phyloP scores from a whole-genome alignment of 768 basidiomycete species.

The Trametes maxima region DNA sequence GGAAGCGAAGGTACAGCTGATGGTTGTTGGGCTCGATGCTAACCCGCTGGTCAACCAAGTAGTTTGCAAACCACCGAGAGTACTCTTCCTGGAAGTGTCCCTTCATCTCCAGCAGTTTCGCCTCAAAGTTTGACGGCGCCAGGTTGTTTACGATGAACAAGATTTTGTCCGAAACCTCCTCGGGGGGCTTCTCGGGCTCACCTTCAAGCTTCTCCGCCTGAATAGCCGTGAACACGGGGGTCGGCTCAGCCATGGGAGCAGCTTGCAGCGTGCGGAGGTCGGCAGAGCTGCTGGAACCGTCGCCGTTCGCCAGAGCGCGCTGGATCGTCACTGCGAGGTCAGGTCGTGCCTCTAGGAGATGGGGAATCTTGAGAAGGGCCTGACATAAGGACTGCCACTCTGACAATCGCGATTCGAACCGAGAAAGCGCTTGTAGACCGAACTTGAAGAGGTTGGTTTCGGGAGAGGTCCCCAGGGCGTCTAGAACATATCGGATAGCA shows the following conservation, averaged over 20 bases:
- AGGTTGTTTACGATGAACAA: conserved; percentile 98
- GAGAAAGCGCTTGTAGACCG: conserved; percentile 85
- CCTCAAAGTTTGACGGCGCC: conserved; percentile 89
- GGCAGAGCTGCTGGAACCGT: conserved; percentile 41
- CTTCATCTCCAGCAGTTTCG: conserved; percentile 85
- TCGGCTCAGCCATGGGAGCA: conserved; percentile 33
- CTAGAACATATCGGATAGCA: conserved; percentile 94
- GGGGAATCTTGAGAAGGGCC: conserved; percentile 83
- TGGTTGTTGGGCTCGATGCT: conserved; percentile 98
- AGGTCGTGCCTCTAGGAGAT: conserved; percentile 83
- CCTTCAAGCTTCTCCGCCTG: conserved; percentile 68
- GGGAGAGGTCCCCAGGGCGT: conserved; percentile 88
- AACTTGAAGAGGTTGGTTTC: conserved; percentile 95
- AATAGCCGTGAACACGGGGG: conserved; percentile 75
- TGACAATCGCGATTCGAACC: conserved; percentile 83
- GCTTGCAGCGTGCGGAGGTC: conserved; percentile 43
- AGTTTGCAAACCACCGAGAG: conserved; percentile 96
- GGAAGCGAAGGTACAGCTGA: conserved; percentile 88
- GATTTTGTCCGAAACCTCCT: conserved; percentile 90
- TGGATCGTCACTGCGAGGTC: conserved; percentile 75
- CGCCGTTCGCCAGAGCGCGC: conserved; percentile 63
- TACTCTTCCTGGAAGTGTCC: conserved; percentile 81
- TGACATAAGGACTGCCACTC: conserved; percentile 96
- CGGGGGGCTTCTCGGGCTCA: conserved; percentile 69
- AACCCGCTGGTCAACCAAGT: conserved; percentile 94